Percentiles rank a stretch among this genome's conserved stretches.
Conservation (phyloP, 345 rosid genomes). For the Carallia pectinifolia region DNA sequence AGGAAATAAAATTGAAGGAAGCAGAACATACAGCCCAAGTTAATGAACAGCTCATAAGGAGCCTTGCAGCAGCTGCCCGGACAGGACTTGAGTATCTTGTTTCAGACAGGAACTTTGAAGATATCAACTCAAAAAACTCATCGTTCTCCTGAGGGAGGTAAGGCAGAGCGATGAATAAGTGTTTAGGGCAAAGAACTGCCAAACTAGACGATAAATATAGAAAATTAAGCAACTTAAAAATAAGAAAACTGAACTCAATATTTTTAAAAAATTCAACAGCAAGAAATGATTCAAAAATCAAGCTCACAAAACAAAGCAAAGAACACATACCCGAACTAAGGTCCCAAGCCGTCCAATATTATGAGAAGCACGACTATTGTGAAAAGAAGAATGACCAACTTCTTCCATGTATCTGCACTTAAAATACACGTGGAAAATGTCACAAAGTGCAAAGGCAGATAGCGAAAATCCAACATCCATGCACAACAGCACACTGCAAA, state of each 20-base stretch:
- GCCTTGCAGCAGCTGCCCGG: conserved; percentile 87
- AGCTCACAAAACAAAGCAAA: background rate
- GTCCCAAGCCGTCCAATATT: conserved; percentile 74
- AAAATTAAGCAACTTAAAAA: background rate
- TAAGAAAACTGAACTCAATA: background rate
- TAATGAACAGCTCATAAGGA: conserved; percentile 69
- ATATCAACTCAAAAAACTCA: conserved; percentile 92
- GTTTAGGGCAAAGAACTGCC: background rate
- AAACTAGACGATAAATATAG: conserved; percentile 12
- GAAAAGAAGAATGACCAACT: conserved; percentile 41
- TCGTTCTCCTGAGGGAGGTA: conserved; percentile 69
- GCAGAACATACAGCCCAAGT: conserved; percentile 56
- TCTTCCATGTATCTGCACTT: conserved; percentile 55
- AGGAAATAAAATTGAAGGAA: background rate
- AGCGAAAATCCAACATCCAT: background rate
- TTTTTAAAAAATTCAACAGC: background rate
- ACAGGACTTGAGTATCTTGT: conserved; percentile 61
- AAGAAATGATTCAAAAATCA: background rate
- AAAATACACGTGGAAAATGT: background rate
- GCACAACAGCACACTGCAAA: background rate
- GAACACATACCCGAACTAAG: conserved; percentile 58
- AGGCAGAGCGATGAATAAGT: background rate
- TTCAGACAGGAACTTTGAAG: conserved; percentile 82
- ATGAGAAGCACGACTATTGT: conserved; percentile 72
- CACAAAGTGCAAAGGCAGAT: background rate